Evolutionary conservation across 1,139 yeast genomes (phyloP).

Genomic region (Hyphopichia wangnamkhiaoensis): DNA sequence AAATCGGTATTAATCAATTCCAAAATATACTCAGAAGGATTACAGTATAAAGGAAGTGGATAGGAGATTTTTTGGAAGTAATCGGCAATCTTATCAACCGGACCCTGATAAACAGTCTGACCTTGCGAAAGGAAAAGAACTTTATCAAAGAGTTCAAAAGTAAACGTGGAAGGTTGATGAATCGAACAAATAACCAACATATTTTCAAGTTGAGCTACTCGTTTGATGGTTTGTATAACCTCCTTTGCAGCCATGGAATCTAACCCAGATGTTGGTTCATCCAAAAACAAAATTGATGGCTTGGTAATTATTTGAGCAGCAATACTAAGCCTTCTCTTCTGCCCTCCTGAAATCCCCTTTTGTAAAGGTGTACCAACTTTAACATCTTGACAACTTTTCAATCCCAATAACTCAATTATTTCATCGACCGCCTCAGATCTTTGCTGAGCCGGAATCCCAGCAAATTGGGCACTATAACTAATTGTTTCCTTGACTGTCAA

Average conservation of each 20-base stretch:
- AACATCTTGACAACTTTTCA: slow-evolving; percentile 16
- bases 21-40: slow-evolving; percentile 33
- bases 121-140: slow-evolving; percentile 31
- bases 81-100: slow-evolving; percentile 10
- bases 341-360: slow-evolving; percentile 26
- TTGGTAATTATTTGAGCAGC: slow-evolving; percentile 26
- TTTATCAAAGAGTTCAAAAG: slow-evolving; percentile 31
- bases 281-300: slow-evolving; percentile 23
- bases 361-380: slow-evolving; percentile 23
- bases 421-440: slow-evolving; percentile 18
- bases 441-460: slow-evolving; percentile 12
- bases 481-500: slow-evolving; percentile 26
- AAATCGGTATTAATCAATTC: slow-evolving; percentile 38
- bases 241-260: slow-evolving; percentile 25
- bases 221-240: slow-evolving; percentile 23
- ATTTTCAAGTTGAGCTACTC: slow-evolving; percentile 23
- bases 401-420: slow-evolving; percentile 19
- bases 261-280: slow-evolving; percentile 20
- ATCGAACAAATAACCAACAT: slow-evolving; percentile 36
- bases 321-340: slow-evolving; percentile 26
- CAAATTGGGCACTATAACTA: slow-evolving; percentile 21
- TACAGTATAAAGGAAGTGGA: slow-evolving; percentile 18
- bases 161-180: slow-evolving; percentile 38
- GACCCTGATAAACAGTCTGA: slow-evolving; percentile 18
- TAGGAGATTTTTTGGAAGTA: slow-evolving; percentile 20